These are phyloP conservation scores for Saccharomyces mikatae DNA, from an alignment of 805 yeast species.

Conservation along the genomic window DNA sequence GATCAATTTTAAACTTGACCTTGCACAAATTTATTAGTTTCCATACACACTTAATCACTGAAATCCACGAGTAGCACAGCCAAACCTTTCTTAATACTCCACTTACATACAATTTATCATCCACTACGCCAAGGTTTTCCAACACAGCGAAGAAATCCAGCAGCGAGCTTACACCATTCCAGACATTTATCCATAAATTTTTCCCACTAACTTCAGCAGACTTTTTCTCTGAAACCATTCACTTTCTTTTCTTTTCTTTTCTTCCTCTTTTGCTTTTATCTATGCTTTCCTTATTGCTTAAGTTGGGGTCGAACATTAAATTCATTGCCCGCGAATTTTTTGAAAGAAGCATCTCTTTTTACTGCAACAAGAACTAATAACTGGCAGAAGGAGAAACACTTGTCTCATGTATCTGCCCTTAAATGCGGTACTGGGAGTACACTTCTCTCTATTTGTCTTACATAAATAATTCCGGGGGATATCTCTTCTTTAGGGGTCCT, in stretches of 20 bases:
- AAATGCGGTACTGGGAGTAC: too few species aligned
- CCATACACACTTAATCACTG: not conserved
- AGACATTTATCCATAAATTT: not conserved
- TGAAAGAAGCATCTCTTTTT: not conserved
- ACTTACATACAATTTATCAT: not conserved
- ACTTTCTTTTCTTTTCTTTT: not conserved
- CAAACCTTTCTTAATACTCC: not conserved
- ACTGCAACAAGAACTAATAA: not conserved
- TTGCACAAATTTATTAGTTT: conserved; percentile 4
- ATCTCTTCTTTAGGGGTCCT: not conserved
- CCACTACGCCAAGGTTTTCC: not conserved
- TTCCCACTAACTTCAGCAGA: not conserved
- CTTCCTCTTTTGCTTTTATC: not conserved
- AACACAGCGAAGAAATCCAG: not conserved
- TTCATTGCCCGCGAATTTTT: not conserved
- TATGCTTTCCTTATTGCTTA: not conserved
- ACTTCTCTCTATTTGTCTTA: not conserved
- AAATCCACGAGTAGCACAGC: not conserved
- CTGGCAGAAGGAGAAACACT: not conserved
- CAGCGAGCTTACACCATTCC: not conserved
- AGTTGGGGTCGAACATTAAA: not conserved
- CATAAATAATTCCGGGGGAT: not conserved
- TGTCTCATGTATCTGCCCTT: not conserved
- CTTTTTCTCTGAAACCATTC: not conserved
- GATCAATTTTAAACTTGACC: conserved; percentile 7